phyloP scores from a whole-genome alignment of 495 filamentous ascomycete genomes.

The Aspergillus hancockii region DNA sequence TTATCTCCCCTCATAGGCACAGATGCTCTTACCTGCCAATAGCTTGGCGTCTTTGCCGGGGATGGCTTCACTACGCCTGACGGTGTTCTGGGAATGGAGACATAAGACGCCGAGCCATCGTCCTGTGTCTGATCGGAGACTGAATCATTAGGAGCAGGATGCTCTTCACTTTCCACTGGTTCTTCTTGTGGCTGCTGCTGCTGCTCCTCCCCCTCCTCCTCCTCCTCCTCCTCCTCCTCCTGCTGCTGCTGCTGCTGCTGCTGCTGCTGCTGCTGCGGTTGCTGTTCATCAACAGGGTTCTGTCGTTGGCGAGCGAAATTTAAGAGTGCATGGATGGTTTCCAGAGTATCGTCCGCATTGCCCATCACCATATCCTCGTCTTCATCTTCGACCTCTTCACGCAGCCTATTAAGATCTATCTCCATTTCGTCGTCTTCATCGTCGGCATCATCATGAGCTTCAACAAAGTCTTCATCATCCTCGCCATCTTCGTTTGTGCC shows the following conservation, averaged over 20 bases:
- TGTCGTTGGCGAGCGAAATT: constrained; percentile 31
- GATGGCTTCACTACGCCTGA: constrained; percentile 34
- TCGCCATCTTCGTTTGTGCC: constrained; percentile 48
- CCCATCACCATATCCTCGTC: constrained; percentile 55
- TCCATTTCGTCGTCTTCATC: constrained; percentile 35
- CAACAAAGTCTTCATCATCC: constrained; percentile 37
- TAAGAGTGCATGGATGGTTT: constrained; percentile 66
- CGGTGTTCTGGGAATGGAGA: constrained; percentile 43
- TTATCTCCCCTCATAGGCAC: constrained; percentile 55
- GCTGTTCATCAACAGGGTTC: constrained; percentile 5
- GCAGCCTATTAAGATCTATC: constrained; percentile 29
- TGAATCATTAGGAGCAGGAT: constrained; percentile 60
- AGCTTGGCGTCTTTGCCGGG: constrained; percentile 56
- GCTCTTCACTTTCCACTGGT: constrained; percentile 59
- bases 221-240: too few species aligned
- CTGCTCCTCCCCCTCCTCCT: too few species aligned
- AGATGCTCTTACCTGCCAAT: constrained; percentile 84
- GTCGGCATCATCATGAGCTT: constrained; percentile 42
- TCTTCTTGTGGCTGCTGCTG: constrained; percentile 11
- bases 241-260: constrained; percentile 7
- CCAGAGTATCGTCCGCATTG: constrained; percentile 62
- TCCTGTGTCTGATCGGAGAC: constrained; percentile 48
- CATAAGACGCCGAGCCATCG: constrained; percentile 24
- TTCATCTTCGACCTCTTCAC: constrained; percentile 31
- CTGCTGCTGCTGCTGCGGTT: constrained; percentile 7